These are phyloP conservation scores for Colletotrichum sp. DNA, from an alignment of 2,329 filamentous ascomycete species.

Conservation along the genomic window DNA sequence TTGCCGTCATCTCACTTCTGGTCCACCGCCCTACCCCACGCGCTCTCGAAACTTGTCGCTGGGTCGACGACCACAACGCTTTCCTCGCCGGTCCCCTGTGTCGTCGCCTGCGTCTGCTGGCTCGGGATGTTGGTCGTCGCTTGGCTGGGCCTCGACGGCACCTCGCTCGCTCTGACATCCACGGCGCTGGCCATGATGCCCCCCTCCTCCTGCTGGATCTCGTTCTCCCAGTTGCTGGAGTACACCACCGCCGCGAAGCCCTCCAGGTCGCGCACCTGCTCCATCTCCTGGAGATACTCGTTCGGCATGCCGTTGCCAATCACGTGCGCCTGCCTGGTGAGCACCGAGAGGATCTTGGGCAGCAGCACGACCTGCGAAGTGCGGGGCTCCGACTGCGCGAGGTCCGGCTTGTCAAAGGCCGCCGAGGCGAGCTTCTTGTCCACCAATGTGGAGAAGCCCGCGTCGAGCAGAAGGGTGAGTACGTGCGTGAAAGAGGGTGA, in stretches of 20 bases:
- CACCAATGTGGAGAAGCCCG: conserved; percentile 83
- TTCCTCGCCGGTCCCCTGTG: conserved; percentile 43
- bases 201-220: conserved; percentile 55
- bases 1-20: conserved; percentile 24
- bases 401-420: conserved; percentile 70
- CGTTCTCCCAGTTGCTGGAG: conserved; percentile 79
- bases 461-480: conserved; percentile 83
- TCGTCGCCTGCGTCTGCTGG: conserved; percentile 23
- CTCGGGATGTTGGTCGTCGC: conserved; percentile 18
- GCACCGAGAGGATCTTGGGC: conserved; percentile 86
- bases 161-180: conserved; percentile 32
- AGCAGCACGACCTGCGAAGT: conserved; percentile 70
- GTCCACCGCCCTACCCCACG: conserved; percentile 70
- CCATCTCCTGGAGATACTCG: conserved; percentile 76
- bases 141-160: conserved; percentile 19
- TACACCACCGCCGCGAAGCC: conserved; percentile 89
- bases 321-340: conserved; percentile 87
- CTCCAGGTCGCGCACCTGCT: conserved; percentile 76
- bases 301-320: conserved; percentile 82
- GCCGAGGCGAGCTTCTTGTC: conserved; percentile 81
- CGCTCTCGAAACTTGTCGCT: conserved; percentile 64
- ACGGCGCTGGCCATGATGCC: conserved; percentile 42
- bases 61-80: conserved; percentile 60
- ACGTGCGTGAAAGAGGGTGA: conserved; percentile 91
- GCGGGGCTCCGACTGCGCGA: conserved; percentile 17